Evolutionary conservation across 305 asterid genomes (phyloP).

Genomic region (Fraxinus floribunda): DNA sequence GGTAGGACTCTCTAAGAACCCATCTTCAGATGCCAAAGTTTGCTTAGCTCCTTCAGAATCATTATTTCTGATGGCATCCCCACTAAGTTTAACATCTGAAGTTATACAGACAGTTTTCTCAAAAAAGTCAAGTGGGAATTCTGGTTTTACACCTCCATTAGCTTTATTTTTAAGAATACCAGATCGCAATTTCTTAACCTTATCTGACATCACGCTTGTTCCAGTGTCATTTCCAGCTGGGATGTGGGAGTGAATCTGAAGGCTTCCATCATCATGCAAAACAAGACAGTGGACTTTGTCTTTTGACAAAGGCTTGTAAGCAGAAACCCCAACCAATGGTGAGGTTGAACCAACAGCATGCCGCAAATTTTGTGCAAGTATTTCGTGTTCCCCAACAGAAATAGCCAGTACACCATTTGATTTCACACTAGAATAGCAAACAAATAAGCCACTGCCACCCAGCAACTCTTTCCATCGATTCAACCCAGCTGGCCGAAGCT

Average conservation of each 20-base stretch:
- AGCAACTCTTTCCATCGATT: conserved; percentile 90
- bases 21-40: conserved; percentile 94
- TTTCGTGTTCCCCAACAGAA: conserved; percentile 77
- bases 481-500: conserved; percentile 84
- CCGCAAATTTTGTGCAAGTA: conserved; percentile 79
- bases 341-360: conserved; percentile 81
- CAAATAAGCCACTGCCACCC: conserved; percentile 75
- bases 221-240: conserved; percentile 74
- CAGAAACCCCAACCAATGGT: conserved; percentile 89
- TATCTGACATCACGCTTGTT: conserved; percentile 66
- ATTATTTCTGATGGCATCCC: conserved; percentile 90
- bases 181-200: conserved; percentile 86
- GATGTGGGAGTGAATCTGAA: conserved; percentile 86
- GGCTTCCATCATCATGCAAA: conserved; percentile 99
- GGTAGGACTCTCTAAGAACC: conserved; percentile 85
- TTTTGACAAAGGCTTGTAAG: conserved; percentile 94
- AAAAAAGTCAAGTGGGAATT: conserved; percentile 93
- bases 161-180: conserved; percentile 88
- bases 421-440: conserved; percentile 86
- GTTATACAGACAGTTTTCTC: conserved; percentile 91
- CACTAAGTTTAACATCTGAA: conserved; percentile 81
- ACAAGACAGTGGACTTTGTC: conserved; percentile 94
- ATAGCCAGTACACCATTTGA: conserved; percentile 73
- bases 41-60: conserved; percentile 96
- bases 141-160: conserved; percentile 88